Percentiles rank a stretch among this genome's conserved stretches.
Conservation (phyloP, 352 stramenopile genomes). For the Pythium sukuiense region DNA sequence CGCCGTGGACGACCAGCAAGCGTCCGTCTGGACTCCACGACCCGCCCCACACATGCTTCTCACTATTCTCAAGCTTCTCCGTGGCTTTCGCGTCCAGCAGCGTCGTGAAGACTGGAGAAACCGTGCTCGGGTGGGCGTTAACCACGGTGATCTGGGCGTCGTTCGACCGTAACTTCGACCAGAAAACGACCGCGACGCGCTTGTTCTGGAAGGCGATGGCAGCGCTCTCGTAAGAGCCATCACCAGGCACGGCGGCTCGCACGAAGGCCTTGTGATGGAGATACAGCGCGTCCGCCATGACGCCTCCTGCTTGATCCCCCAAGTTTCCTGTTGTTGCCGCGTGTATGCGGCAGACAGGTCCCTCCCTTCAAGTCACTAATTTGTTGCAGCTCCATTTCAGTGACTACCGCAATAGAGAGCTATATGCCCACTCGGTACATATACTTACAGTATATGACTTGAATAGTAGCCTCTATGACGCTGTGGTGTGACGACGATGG, state of each 20-base stretch:
- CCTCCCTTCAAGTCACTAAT: conserved; percentile 14
- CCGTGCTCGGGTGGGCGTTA: not conserved
- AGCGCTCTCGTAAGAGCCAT: not conserved
- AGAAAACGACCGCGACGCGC: conserved; percentile 21
- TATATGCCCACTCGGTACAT: not conserved
- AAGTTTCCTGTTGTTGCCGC: conserved; percentile 4
- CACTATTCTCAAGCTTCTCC: not conserved
- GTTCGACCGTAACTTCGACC: conserved; percentile 12
- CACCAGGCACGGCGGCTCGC: not conserved
- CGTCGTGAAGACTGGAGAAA: conserved; percentile 6
- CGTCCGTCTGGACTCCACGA: conserved; percentile 49
- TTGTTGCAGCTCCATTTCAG: conserved; percentile 1
- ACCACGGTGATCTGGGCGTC: conserved; percentile 15
- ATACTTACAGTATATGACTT: not conserved
- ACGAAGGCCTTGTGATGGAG: conserved; percentile 15
- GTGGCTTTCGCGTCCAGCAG: not conserved
- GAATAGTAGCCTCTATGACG: not conserved
- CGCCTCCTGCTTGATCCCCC: not conserved
- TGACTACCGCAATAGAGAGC: not conserved
- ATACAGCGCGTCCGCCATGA: conserved; percentile 21
- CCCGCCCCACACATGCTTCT: conserved; percentile 9
- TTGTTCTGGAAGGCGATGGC: conserved; percentile 14
- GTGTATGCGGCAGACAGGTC: not conserved
- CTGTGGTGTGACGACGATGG: not conserved
- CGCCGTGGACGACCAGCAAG: conserved; percentile 48